phyloP scores from a whole-genome alignment of 108 stramenopile species.

The Fragilariopsis cylindrus region DNA sequence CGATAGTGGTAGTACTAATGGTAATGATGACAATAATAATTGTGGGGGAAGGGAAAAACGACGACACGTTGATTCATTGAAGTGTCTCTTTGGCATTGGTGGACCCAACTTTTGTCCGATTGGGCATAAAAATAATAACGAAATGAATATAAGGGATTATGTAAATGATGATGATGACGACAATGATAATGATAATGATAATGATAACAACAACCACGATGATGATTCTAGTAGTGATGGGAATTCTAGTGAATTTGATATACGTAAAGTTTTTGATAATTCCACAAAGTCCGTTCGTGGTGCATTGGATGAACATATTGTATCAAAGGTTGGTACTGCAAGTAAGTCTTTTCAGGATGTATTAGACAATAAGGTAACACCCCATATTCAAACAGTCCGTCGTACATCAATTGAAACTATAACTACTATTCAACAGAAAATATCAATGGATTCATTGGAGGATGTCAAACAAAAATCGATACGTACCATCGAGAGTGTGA shows the following conservation, averaged over 20 bases:
- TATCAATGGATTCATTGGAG: not conserved
- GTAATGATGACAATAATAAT: not conserved
- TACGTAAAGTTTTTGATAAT: constrained; percentile 2
- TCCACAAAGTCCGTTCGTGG: constrained; percentile 8
- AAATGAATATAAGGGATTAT: not conserved
- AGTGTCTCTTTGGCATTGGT: not conserved
- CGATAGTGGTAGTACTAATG: not conserved
- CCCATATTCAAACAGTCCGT: not conserved
- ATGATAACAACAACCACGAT: not conserved
- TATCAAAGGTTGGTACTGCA: constrained; percentile 9
- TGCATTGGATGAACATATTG: not conserved
- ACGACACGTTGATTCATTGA: not conserved
- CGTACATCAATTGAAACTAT: not conserved
- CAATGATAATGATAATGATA: not conserved
- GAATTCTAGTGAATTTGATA: not conserved
- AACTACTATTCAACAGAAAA: not conserved
- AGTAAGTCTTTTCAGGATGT: constrained; percentile 3
- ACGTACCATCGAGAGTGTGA: not conserved
- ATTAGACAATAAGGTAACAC: not conserved
- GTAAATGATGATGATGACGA: not conserved
- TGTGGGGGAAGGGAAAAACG: too few species aligned
- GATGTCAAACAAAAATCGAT: not conserved
- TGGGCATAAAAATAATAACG: not conserved
- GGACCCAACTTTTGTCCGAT: not conserved
- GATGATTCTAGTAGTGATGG: not conserved